A percentile compares a stretch with the other conserved stretches of the same genome.
These are phyloP conservation scores for Corinectria fuckeliana DNA, from an alignment of 2,329 filamentous ascomycete genomes.

Conservation along the genomic window DNA sequence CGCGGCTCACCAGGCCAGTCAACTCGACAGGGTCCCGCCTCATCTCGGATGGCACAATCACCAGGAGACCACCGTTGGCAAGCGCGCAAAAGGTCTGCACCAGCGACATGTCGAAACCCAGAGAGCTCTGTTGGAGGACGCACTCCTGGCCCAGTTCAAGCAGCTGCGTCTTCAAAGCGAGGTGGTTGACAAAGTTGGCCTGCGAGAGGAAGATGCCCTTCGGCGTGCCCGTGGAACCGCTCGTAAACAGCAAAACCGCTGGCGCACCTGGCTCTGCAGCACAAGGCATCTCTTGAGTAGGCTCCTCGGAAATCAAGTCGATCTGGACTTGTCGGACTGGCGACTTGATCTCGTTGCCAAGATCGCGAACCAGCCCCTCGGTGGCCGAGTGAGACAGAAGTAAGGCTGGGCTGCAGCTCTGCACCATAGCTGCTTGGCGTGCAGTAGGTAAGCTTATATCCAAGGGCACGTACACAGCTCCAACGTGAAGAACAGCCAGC, in stretches of 20 bases:
- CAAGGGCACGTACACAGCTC: conserved; percentile 49
- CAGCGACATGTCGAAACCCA: conserved; percentile 50
- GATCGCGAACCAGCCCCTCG: neutral
- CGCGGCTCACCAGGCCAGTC: conserved; percentile 42
- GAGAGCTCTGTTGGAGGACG: conserved; percentile 48
- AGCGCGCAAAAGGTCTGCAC: conserved; percentile 46
- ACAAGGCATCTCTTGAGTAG: neutral
- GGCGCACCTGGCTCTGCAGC: conserved; percentile 5
- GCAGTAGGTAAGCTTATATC: conserved; percentile 42
- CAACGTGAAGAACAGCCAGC: conserved; percentile 49
- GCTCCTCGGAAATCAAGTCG: conserved; percentile 7
- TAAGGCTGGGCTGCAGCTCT: conserved; percentile 37
- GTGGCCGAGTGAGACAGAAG: conserved; percentile 33
- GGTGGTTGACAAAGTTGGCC: conserved; percentile 37
- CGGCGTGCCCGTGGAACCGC: conserved; percentile 44
- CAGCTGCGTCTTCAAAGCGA: conserved; percentile 31
- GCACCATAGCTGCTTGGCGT: conserved; percentile 41
- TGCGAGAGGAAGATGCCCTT: conserved; percentile 50
- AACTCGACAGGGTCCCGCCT: conserved; percentile 44
- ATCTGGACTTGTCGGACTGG: neutral
- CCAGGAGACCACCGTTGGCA: conserved; percentile 44
- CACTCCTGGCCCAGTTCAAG: conserved; percentile 32
- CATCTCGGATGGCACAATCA: conserved; percentile 40
- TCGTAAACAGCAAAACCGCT: conserved; percentile 44
- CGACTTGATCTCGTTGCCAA: neutral